Evolutionary conservation across 805 yeast species (phyloP), one percentile per base, ranked within the genome.

Genomic region (Candida parachauliodes): DNA sequence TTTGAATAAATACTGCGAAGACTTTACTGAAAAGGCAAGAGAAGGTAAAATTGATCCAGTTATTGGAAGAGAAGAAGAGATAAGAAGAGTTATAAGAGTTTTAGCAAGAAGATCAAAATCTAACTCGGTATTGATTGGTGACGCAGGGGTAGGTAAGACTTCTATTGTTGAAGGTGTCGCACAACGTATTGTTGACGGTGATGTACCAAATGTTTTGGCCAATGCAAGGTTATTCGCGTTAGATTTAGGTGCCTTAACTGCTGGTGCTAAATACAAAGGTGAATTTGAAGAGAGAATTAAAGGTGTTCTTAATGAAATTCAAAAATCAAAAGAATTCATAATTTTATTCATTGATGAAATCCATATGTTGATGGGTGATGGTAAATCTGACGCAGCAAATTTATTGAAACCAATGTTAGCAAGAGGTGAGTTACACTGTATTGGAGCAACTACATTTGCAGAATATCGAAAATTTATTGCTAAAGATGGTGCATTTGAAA

Each of bases 361-460:
- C 59, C 98, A 93, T 67, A 93, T 93, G 97, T 77, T 93, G 49
- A 93, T 93, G 98, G 98, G 98, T 52, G 96, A 93, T 59, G 98
- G 98, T 59, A 93, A 89, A 66, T 80, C 85, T 45, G 98, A 93
- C 61, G 96, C 95, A 29, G 98, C 98, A 28, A 93, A 93, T 63
- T 76, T 93, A 54, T 77, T 93, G 60, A 93, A 93, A 68, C 98
- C 98, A 26, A 94, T 94, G 75, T 77, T 93, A 47, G 97, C 98
- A 2, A 81, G 98, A 66, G 98, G 98, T 51, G 76, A 84, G 36
- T 78, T 93, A 55, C 97, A 93, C 63, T 95, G 97, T 64, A 89
- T 89, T 57, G 98, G 98, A 69, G 98, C 98, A 19, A 93, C 98
- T 19, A 93, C 98, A 1, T 82, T 88, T 51, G 83, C 83, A 40